Evolutionary conservation across 1,284 basidiomycete genomes (phyloP).

Genomic region (Moesziomyces parantarcticus): DNA sequence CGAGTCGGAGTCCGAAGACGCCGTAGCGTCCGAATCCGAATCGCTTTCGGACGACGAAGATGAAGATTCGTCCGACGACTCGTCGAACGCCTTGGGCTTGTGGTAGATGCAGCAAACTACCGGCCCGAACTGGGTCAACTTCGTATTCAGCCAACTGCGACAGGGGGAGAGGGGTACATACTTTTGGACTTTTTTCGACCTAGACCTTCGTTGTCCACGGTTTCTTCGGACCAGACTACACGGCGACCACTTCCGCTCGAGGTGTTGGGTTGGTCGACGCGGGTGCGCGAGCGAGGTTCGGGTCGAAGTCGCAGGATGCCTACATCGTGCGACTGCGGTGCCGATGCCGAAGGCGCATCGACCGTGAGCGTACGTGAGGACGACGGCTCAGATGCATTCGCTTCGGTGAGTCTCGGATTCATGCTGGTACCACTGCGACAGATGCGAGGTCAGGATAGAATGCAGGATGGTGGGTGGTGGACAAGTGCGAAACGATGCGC

Average conservation of each 20-base stretch:
- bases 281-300: not conserved
- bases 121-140: too few relatives aligned
- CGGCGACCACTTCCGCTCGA: slow-evolving; percentile 8
- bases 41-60: slow-evolving; percentile 2
- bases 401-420: not conserved
- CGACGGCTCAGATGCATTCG: not conserved
- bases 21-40: not conserved
- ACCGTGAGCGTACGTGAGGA: slow-evolving; percentile 20
- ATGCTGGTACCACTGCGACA: not conserved
- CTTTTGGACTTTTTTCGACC: slow-evolving; percentile 64
- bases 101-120: slow-evolving; percentile 66
- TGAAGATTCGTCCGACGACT: slow-evolving; percentile 48
- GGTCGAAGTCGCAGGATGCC: slow-evolving; percentile 27
- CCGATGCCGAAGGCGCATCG: not conserved
- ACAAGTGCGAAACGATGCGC: too few relatives aligned
- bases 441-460: too few relatives aligned
- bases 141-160: not conserved
- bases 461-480: too few relatives aligned
- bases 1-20: not conserved
- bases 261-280: not conserved
- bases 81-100: slow-evolving; percentile 63
- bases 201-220: slow-evolving; percentile 62
- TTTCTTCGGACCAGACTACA: slow-evolving; percentile 62
- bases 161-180: slow-evolving; percentile 23
- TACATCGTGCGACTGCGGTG: not conserved